These are phyloP conservation scores for Xylaria longipes DNA, from an alignment of 495 filamentous ascomycete species.

Conservation along the genomic window DNA sequence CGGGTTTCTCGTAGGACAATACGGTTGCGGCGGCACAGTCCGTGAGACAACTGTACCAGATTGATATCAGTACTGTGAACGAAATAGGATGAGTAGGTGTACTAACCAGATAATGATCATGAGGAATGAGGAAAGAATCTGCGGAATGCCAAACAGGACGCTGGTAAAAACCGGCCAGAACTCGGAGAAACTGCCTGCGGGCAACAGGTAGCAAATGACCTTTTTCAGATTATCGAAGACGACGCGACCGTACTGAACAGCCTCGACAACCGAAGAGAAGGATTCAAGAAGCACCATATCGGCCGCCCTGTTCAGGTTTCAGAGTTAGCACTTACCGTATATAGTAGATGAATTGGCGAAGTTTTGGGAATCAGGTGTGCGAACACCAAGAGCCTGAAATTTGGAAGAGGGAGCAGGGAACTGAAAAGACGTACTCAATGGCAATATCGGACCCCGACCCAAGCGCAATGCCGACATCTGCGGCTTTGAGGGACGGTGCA, in stretches of 20 bases:
- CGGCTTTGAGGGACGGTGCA: slow-evolving; percentile 73
- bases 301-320: slow-evolving; percentile 50
- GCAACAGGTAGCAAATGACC: slow-evolving; percentile 75
- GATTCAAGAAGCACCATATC: slow-evolving; percentile 74
- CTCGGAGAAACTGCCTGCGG: slow-evolving; percentile 70
- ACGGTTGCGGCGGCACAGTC: slow-evolving; percentile 69
- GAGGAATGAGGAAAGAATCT: slow-evolving; percentile 69
- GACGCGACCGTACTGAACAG: slow-evolving; percentile 68
- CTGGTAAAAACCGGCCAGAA: slow-evolving; percentile 76
- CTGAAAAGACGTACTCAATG: slow-evolving; percentile 51
- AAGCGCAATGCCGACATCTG: slow-evolving; percentile 82
- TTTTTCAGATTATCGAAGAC: slow-evolving; percentile 76
- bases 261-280: slow-evolving; percentile 71
- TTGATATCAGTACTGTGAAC: slow-evolving; percentile 11
- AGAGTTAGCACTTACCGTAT: not conserved
- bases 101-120: slow-evolving; percentile 69
- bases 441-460: slow-evolving; percentile 80
- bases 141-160: slow-evolving; percentile 71
- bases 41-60: slow-evolving; percentile 66
- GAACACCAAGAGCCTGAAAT: not conserved
- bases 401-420: not conserved
- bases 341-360: not conserved
- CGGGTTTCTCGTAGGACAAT: slow-evolving; percentile 73
- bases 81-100: not conserved
- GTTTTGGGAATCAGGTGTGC: no score